These are phyloP conservation scores for Candida sonorensis DNA, from an alignment of 805 yeast species.

Conservation along the genomic window DNA sequence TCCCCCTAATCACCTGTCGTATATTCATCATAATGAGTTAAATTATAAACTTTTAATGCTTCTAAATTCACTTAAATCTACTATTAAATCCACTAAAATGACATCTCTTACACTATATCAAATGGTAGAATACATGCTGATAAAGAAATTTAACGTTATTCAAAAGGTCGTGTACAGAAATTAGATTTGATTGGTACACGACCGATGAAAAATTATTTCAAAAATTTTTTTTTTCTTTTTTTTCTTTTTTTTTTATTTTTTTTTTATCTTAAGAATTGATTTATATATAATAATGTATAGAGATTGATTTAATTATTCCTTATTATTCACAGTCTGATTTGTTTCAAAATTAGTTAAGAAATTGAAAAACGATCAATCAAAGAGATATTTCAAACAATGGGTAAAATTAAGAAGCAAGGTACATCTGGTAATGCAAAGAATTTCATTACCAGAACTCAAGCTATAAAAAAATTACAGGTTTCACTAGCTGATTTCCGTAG, in stretches of 20 bases:
- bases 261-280: not conserved
- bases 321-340: too few relatives aligned
- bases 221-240: slow-evolving; percentile 6
- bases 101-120: too few relatives aligned
- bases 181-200: not conserved
- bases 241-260: slow-evolving; percentile 5
- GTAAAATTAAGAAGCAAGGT: slow-evolving; percentile 76
- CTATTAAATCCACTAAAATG: too few relatives aligned
- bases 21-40: too few relatives aligned
- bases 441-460: slow-evolving; percentile 91
- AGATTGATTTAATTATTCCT: too few relatives aligned
- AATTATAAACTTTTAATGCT: too few relatives aligned
- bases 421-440: slow-evolving; percentile 85
- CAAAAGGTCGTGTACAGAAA: too few relatives aligned
- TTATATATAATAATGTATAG: not conserved
- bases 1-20: too few relatives aligned
- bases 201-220: not conserved
- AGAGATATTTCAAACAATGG: slow-evolving; percentile 29
- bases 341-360: not conserved
- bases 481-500: slow-evolving; percentile 95
- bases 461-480: slow-evolving; percentile 84
- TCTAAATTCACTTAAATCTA: too few relatives aligned
- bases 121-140: too few relatives aligned
- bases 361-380: not conserved
- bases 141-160: too few relatives aligned